Evolutionary conservation across 306 rosid genomes (phyloP), one percentile per base, ranked within the genome.

Genomic region (Cyamopsis tetragonoloba): DNA sequence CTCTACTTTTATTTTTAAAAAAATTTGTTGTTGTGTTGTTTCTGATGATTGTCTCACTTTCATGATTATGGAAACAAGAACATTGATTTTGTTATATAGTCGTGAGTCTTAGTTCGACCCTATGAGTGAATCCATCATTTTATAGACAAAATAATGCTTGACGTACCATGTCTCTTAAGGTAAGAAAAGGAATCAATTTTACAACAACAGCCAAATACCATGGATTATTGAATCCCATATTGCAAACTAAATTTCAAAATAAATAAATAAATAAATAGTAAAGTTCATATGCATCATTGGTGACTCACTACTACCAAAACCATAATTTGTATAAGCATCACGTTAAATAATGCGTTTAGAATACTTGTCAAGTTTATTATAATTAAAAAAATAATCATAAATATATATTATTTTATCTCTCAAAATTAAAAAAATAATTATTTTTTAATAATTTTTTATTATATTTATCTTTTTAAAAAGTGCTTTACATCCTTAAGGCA

Each of bases 31-130:
- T 7, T 59, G 7, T 72, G 17, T 72, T 28, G 22, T 66, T 58
- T 78, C 74, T 63, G 23, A 48, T 66, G 42, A 59, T 51, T 73
- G 75, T 55, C 63, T 66, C 61, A 31, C 11, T 70, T 62, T 69
- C 79, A 69, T 43, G 54, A 4, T 56, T 74, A 54, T 60, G 24
- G 70, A 39, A 79, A 68, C 43, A n/a, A 68, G 20, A 74, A 32
- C 65, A 39, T 41, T 65, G 39, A 39, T 31, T 37, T 74, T 79
- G 65, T 39, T 70, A 23, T 55, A 15, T 38, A n/a, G 70, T 57
- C 57, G 62, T 10, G 44, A 11, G 32, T 57, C 53, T 62, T 55
- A 28, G 35, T 51, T 50, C 39, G 34, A 14, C 60, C 23, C 7
- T 62, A 3, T 34, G 8, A 15, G 28, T 57, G 32, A 10, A 30